Base-by-base conservation (phyloP, 441 rosid species). In the Macaranga tanarius region DNA sequence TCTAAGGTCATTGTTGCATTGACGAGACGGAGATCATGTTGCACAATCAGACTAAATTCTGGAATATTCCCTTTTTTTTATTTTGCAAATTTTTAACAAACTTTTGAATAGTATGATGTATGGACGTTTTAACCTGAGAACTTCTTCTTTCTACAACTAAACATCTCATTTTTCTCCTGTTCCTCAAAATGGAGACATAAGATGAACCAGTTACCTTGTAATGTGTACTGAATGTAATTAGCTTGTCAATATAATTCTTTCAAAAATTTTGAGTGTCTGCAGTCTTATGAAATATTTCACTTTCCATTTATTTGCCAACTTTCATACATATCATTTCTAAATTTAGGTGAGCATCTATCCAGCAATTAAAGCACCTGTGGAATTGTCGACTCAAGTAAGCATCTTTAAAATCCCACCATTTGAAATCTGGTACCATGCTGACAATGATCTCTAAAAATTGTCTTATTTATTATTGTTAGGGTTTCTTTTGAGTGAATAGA, bases 281-380 rank as follows among this genome's bases (percentile, higher is more conserved):
- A 51, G 22, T 16, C 23, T 51, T 23, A 31, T 58, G 42, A 45
- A 40, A 28, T 48, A 51, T 52, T 72, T 17, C 63, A 5, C 25
- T 19, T 34, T 20, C 9, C 26, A 17, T 19, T 47, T 34, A 3
- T 71, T 59, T 64, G 10, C 60, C 47, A 55, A 19, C 25, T 62
- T 74, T 73, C 72, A 52, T 47, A 68, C 55, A 50, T 45, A 40
- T 70, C 76, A 52, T n/a, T 69, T 72, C 63, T 54, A 62, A 50
- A 20, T 71, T 73, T 84, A 92, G 99, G n/a, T n/a, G n/a, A n/a
- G n/a, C n/a, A n/a, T n/a, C n/a, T n/a, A n/a, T n/a, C n/a, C n/a
- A n/a, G n/a, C n/a, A n/a, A n/a, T n/a, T n/a, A n/a, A n/a, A n/a
- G n/a, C n/a, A n/a, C n/a, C n/a, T n/a, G n/a, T n/a, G n/a, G n/a